phyloP scores from a whole-genome alignment of 805 yeast genomes.

The Zygotorulaspora florentina region DNA sequence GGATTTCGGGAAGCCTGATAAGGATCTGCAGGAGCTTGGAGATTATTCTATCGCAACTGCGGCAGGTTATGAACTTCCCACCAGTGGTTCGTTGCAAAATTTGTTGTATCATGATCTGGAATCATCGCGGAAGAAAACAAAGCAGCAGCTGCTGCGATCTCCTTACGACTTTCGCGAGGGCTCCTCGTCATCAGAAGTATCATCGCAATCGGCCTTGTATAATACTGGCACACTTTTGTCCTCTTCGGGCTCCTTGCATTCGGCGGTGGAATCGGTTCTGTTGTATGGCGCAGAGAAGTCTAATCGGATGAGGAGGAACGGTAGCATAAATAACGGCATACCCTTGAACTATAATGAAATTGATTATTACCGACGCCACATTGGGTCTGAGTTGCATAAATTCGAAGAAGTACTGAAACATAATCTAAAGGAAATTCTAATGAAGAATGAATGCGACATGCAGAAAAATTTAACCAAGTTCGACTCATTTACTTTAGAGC shows the following conservation, averaged over 20 bases:
- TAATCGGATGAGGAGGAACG: slow-evolving; percentile 1
- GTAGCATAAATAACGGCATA: slow-evolving; percentile 7
- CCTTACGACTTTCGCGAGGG: slow-evolving; percentile 4
- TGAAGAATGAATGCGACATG: slow-evolving; percentile 28
- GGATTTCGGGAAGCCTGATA: not conserved
- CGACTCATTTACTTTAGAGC: slow-evolving; percentile 20
- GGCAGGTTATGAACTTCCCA: slow-evolving; percentile 1
- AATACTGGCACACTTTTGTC: slow-evolving; percentile 8
- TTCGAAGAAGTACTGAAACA: slow-evolving; percentile 25
- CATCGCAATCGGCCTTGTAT: slow-evolving; percentile 8
- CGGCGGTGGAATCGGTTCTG: slow-evolving; percentile 12
- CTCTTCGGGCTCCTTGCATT: slow-evolving; percentile 10
- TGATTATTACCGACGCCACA: slow-evolving; percentile 24
- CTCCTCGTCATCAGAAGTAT: slow-evolving; percentile 10
- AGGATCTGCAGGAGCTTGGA: no score
- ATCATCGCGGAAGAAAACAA: slow-evolving; percentile 2
- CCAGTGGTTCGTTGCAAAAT: slow-evolving; percentile 22
- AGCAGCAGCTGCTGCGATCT: slow-evolving; percentile 2
- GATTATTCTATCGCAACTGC: not conserved
- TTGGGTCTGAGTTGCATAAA: slow-evolving; percentile 21
- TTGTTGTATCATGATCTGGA: slow-evolving; percentile 23
- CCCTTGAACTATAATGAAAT: slow-evolving; percentile 19
- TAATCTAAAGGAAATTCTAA: slow-evolving; percentile 20
- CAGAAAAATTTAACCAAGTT: slow-evolving; percentile 29
- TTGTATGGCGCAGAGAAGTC: slow-evolving; percentile 8